Evolutionary conservation across 768 basidiomycete species (phyloP).

Genomic region (Leccinum aurantiacum): DNA sequence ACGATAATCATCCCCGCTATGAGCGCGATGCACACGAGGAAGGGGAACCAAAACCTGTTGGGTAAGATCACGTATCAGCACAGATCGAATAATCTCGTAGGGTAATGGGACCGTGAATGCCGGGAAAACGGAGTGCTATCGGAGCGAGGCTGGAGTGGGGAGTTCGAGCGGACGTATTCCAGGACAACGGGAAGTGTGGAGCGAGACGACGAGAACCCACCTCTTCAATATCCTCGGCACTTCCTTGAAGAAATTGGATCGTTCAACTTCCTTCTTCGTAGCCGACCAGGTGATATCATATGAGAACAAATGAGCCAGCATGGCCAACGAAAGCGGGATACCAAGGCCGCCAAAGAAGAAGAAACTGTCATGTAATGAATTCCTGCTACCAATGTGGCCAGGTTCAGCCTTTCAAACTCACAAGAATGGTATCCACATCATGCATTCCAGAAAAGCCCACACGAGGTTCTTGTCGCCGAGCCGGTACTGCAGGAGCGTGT

Average conservation of each 20-base stretch:
- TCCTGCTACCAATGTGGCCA: background rate
- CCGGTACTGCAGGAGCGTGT: slow-evolving; percentile 71
- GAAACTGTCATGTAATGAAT: slow-evolving; percentile 30
- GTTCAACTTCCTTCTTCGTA: slow-evolving; percentile 80
- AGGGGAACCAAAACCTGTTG: slow-evolving; percentile 35
- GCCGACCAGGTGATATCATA: slow-evolving; percentile 60
- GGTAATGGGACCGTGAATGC: slow-evolving; percentile 1
- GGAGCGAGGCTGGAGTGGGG: background rate
- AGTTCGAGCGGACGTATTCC: background rate
- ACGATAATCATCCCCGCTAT: slow-evolving; percentile 62
- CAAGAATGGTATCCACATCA: slow-evolving; percentile 40
- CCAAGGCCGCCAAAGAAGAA: slow-evolving; percentile 60
- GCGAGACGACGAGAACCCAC: slow-evolving; percentile 14
- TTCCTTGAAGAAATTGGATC: slow-evolving; percentile 89
- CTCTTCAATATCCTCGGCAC: slow-evolving; percentile 74
- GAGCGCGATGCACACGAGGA: slow-evolving; percentile 52
- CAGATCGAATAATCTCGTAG: slow-evolving; percentile 3
- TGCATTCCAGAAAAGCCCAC: slow-evolving; percentile 27
- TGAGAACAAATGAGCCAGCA: slow-evolving; percentile 56
- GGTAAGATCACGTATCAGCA: slow-evolving; percentile 18
- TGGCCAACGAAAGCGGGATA: slow-evolving; percentile 52
- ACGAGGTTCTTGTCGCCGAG: slow-evolving; percentile 44
- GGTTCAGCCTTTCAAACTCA: slow-evolving; percentile 16
- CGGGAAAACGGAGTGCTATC: background rate
- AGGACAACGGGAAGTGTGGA: background rate